Base-by-base conservation (phyloP, 192 early-diverging fungal genomes). In the Coemansia sp. region DNA sequence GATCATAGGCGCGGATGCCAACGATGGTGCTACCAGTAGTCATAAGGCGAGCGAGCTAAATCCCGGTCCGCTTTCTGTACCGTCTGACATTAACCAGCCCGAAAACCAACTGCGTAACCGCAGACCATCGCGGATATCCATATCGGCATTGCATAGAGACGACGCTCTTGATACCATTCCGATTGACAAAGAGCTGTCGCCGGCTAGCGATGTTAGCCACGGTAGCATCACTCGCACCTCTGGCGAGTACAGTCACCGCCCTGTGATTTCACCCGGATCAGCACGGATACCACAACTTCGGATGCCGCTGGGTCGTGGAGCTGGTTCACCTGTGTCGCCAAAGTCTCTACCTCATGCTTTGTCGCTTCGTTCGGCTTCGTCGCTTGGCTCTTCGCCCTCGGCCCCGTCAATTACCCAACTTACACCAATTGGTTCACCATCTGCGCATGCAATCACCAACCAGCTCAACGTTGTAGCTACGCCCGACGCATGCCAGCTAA, bases 321-420 rank as follows among this genome's bases (percentile, higher is more conserved):
- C 61, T 1, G 54, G 67, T 31, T 62, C 64, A 21, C 53, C 67
- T 14, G 45, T 57, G 35, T 76, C 74, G 50, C 74, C 74, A 17
- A 66, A 55, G 17, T 76, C 74, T 6, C 39, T 75, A 31, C 77
- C 72, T 2, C 78, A 67, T 23, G 67, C 62, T 4, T 35, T 72
- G 39, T 72, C 78, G 11, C 7, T 80, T 14, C 69, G 55, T 4
- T 57, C 78, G 3, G 54, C 58, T 22, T 68, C 77, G 16, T 75
- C 72, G 6, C 16, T 66, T 1, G 72, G 49, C 19, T 75, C 78
- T 1, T 70, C 68, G 68, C 64, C 67, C 26, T 75, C 72, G 19
- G 39, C 72, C n/a, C 17, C 52, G 23, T 72, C 78, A 29, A 45
- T 59, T 1, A 8, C 57, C 6, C 74, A 65, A 50, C 62, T 65